phyloP scores from a whole-genome alignment of 2,329 filamentous ascomycete species.

The Penicillium fuscoglaucum region DNA sequence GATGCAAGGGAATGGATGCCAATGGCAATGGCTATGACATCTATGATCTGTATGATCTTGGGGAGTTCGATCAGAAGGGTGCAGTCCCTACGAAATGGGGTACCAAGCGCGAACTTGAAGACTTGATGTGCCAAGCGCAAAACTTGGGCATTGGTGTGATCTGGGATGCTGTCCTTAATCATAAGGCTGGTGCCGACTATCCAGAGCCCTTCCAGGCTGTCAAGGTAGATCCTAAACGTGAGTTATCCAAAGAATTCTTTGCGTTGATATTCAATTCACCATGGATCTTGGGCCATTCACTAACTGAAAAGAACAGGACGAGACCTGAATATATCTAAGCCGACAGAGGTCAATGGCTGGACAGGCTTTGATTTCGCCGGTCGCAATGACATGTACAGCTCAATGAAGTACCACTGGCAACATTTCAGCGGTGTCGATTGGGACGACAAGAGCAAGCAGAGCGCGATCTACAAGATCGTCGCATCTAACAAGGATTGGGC shows the following conservation, averaged over 20 bases:
- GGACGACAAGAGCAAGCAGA: constrained; percentile 57
- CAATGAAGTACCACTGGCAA: constrained; percentile 64
- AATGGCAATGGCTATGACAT: constrained; percentile 67
- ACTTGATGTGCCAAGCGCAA: constrained; percentile 54
- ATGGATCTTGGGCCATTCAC: background rate
- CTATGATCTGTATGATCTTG: constrained; percentile 69
- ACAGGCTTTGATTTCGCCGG: constrained; percentile 66
- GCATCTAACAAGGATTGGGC: constrained; percentile 67
- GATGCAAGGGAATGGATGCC: constrained; percentile 64
- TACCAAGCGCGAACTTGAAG: constrained; percentile 59
- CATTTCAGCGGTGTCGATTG: constrained; percentile 71
- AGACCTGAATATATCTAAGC: constrained; percentile 54
- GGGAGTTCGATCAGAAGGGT: constrained; percentile 73
- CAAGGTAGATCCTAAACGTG: constrained; percentile 60
- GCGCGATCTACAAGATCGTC: constrained; percentile 65
- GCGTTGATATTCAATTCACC: background rate
- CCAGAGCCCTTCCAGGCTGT: constrained; percentile 63
- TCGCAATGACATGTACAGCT: constrained; percentile 59
- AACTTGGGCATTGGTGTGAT: constrained; percentile 58
- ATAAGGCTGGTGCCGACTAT: constrained; percentile 68
- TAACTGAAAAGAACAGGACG: constrained; percentile 37
- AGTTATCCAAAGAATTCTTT: background rate
- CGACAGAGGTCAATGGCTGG: constrained; percentile 67
- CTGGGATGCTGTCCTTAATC: constrained; percentile 72
- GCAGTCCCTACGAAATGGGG: constrained; percentile 67